Evolutionary conservation across 495 filamentous ascomycete genomes (phyloP), one percentile per base, ranked within the genome.

Genomic region (Lophium mytilinum): DNA sequence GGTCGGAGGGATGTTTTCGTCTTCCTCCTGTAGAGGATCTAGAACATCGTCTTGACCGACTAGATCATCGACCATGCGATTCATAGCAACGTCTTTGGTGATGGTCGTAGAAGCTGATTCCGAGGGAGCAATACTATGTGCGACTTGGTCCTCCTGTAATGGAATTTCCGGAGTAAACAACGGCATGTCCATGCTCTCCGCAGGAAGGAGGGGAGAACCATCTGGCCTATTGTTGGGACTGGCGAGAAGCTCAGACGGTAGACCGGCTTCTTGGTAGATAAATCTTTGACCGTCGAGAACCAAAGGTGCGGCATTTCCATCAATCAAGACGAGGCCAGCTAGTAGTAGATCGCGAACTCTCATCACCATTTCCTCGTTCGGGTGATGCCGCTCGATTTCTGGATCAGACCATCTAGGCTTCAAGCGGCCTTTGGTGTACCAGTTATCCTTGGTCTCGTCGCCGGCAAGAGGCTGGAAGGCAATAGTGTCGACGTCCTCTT

Each of bases 401-500:
- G 66, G 62, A 54, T 84, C 82, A 50, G 79, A 74, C 66, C 74
- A 77, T 39, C 76, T 76, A 19, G 79, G 77, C 60, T 86, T 88
- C 52, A 71, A 55, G 2, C 24, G 24, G 24, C 24, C 24, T 41
- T 71, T 69, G 8, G 68, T 68, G 55, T 78, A 70, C 65, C 80
- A 82, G 60, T 76, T 72, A 34, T 73, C 73, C 50, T 60, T 71
- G n/a, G 76, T 78, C 18, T 73, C 60, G 9, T 78, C 70, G 54
- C 77, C 72, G 19, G 76, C 68, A 18, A 93, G 71, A 5, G 88
- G 88, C 52, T 77, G 73, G 68, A 90, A 89, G n/a, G 84, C 85
- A 53, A 89, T 73, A 15, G 81, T 88, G 36, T 86, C 81, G 58
- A 81, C 82, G 66, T 93, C 88, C 67, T 93, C 88, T 54, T 87